These are phyloP conservation scores for Cryptococcus sp. DNA, from an alignment of 1,284 basidiomycete species.

Conservation along the genomic window DNA sequence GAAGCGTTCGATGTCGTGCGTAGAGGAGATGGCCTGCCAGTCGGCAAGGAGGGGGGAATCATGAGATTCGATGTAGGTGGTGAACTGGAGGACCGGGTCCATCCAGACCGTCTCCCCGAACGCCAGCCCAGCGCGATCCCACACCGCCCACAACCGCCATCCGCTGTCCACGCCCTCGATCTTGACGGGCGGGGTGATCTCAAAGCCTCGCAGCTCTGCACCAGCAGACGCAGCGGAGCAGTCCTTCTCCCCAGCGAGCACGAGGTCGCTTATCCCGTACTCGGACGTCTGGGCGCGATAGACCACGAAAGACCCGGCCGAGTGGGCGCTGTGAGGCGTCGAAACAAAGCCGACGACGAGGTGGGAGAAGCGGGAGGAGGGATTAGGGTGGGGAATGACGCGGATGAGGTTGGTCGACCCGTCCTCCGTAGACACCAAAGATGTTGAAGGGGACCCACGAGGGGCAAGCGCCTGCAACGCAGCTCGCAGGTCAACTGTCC, in stretches of 20 bases:
- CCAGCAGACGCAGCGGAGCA: conserved; percentile 29
- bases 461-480: conserved; percentile 29
- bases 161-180: conserved; percentile 29
- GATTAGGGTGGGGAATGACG: conserved; percentile 35
- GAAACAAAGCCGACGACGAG: conserved; percentile 46
- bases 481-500: conserved; percentile 42
- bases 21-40: conserved; percentile 30
- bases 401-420: conserved; percentile 35
- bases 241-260: conserved; percentile 35
- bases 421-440: conserved; percentile 4
- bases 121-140: conserved; percentile 43
- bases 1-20: conserved; percentile 59
- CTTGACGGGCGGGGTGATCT: conserved; percentile 35
- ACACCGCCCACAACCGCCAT: conserved; percentile 51
- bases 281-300: conserved; percentile 36
- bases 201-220: conserved; percentile 48
- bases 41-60: conserved; percentile 27
- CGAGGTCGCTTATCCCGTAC: conserved; percentile 32
- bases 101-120: conserved; percentile 29
- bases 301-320: conserved; percentile 47
- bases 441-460: conserved; percentile 8
- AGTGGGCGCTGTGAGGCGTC: conserved; percentile 30
- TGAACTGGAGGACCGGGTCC: conserved; percentile 41
- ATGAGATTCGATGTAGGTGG: conserved; percentile 29
- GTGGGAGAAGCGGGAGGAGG: conserved; percentile 38